Percentiles rank a stretch among this genome's conserved stretches.
These are phyloP conservation scores for Yarrowia porcina DNA, from an alignment of 805 yeast genomes.

Conservation along the genomic window DNA sequence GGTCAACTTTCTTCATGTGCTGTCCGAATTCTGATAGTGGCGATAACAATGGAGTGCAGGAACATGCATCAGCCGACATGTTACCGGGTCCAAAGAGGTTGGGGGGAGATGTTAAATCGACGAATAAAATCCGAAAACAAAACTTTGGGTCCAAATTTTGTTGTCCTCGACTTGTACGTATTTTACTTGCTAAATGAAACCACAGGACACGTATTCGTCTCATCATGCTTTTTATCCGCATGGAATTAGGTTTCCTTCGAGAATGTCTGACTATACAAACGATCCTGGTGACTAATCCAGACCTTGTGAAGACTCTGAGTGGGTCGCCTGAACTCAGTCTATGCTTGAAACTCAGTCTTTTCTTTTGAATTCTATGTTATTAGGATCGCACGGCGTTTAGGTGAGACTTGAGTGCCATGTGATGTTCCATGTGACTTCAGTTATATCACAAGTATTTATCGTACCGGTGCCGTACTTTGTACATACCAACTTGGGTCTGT, in stretches of 20 bases:
- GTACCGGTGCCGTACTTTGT: no score
- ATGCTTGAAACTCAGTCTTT: no score
- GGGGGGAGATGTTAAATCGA: not conserved
- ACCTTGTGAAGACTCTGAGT: no score
- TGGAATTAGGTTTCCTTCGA: not conserved
- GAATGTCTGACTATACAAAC: not conserved
- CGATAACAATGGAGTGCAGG: slow-evolving; percentile 14
- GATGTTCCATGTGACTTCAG: no score
- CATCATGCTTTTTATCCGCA: not conserved
- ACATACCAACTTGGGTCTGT: no score
- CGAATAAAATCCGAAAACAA: not conserved
- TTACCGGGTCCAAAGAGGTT: not conserved
- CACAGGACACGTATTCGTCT: not conserved
- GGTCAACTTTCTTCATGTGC: not conserved
- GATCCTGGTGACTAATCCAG: not conserved
- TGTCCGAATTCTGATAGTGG: slow-evolving; percentile 9
- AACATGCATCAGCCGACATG: not conserved
- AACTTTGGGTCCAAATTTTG: not conserved
- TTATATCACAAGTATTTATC: no score
- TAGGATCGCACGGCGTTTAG: no score
- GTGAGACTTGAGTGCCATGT: no score
- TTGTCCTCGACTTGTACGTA: not conserved
- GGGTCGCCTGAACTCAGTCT: not conserved
- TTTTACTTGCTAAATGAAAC: not conserved
- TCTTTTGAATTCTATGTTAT: no score